These are phyloP conservation scores for Petrea volubilis DNA, from an alignment of 257 asterid genomes.

Conservation along the genomic window DNA sequence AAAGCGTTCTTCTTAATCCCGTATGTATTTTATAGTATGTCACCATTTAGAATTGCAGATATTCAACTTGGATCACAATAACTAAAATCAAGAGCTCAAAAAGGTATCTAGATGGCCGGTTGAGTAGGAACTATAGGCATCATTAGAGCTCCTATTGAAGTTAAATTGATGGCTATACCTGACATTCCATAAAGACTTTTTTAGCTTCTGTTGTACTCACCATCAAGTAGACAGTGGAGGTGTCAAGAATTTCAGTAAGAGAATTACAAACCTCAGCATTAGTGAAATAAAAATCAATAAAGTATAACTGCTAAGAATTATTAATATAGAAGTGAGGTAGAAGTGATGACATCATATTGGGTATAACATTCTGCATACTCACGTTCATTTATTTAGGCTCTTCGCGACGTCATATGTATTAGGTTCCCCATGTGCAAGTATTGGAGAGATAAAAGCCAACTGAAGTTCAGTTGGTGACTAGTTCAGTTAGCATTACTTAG, in stretches of 20 bases:
- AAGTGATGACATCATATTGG: neutral
- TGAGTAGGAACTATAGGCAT: neutral
- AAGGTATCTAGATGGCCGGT: neutral
- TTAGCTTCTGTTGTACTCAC: neutral
- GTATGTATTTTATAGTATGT: neutral
- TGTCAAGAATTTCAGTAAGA: neutral
- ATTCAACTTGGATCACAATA: neutral
- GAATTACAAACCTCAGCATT: neutral
- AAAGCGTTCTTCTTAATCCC: neutral
- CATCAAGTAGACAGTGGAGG: neutral
- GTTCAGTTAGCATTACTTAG: neutral
- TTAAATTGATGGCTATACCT: neutral
- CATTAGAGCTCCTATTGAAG: neutral
- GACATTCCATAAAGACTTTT: neutral
- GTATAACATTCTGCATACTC: neutral
- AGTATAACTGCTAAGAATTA: neutral
- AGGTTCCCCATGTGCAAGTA: neutral
- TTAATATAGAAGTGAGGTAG: neutral
- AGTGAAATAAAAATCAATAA: neutral
- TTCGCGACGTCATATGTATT: neutral
- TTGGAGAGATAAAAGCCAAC: neutral
- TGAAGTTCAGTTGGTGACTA: neutral
- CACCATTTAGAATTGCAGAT: neutral
- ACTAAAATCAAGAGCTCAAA: neutral
- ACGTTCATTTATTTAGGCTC: neutral